These are phyloP conservation scores for Sporothrix brunneoviolacea DNA, from an alignment of 2,329 filamentous ascomycete species.

Conservation along the genomic window DNA sequence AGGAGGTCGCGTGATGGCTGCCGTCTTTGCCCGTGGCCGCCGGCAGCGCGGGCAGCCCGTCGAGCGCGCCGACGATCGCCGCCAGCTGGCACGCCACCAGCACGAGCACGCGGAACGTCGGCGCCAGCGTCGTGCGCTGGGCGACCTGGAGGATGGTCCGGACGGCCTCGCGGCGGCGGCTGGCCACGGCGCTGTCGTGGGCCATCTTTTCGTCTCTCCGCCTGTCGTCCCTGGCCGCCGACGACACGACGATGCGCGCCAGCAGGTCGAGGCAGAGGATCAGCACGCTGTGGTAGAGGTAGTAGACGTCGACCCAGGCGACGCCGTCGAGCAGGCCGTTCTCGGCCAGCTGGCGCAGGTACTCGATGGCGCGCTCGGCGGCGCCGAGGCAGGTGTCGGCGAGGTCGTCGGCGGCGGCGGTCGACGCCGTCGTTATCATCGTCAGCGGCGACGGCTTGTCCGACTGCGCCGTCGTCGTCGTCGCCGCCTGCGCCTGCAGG, in stretches of 20 bases:
- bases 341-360: constrained; percentile 30
- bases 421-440: background rate
- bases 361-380: constrained; percentile 27
- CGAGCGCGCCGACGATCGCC: constrained; percentile 15
- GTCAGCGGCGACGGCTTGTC: background rate
- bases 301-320: constrained; percentile 36
- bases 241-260: background rate
- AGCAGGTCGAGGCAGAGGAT: constrained; percentile 17
- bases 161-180: constrained; percentile 9
- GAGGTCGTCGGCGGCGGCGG: constrained; percentile 1
- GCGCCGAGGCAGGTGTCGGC: constrained; percentile 28
- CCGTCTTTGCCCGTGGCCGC: no score
- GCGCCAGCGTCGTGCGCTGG: constrained; percentile 7
- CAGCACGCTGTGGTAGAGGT: constrained; percentile 23
- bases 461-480: background rate
- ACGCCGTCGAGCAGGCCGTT: constrained; percentile 33
- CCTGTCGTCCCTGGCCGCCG: background rate
- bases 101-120: constrained; percentile 15
- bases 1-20: no score
- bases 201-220: background rate
- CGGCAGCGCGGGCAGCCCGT: constrained; percentile 1
- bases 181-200: background rate
- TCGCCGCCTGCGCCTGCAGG: background rate
- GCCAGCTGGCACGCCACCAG: constrained; percentile 15
- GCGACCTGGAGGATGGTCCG: constrained; percentile 8